Conservation (phyloP, 768 basidiomycete species). For the Crepidotus variabilis region DNA sequence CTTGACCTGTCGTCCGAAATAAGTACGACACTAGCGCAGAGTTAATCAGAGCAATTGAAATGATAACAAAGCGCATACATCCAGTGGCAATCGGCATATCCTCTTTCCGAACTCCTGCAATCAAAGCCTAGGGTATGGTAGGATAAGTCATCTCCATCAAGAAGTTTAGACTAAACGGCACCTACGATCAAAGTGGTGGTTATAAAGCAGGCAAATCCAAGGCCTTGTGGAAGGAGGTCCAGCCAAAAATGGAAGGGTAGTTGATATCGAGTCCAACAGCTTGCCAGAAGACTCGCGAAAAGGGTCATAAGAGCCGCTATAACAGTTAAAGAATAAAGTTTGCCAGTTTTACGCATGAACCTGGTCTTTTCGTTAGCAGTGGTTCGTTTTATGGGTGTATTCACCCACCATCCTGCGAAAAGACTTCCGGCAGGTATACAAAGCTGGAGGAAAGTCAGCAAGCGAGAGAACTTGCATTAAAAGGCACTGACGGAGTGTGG, state of each 20-base stretch:
- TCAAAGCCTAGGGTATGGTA: conserved; percentile 64
- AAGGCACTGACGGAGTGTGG: conserved; percentile 74
- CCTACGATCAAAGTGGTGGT: conserved; percentile 84
- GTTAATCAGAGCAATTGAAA: conserved; percentile 11
- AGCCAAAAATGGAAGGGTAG: conserved; percentile 66
- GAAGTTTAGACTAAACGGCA: conserved; percentile 13
- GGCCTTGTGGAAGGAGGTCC: conserved; percentile 77
- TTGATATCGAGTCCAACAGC: conserved; percentile 63
- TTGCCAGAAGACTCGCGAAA: conserved; percentile 55
- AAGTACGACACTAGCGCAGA: conserved; percentile 75
- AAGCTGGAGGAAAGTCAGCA: conserved; percentile 38
- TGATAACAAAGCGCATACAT: conserved; percentile 44
- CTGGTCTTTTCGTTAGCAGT: conserved; percentile 32
- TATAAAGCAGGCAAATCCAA: conserved; percentile 81
- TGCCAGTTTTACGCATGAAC: conserved; percentile 85
- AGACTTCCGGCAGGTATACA: conserved; percentile 84
- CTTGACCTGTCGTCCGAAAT: conserved; percentile 92
- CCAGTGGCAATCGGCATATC: conserved; percentile 89
- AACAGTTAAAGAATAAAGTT: conserved; percentile 74
- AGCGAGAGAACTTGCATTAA: conserved; percentile 8
- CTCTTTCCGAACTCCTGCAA: conserved; percentile 72
- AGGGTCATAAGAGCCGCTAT: conserved; percentile 58
- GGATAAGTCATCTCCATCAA: conserved; percentile 5
- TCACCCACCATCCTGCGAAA: conserved; percentile 74
- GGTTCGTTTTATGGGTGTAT: conserved; percentile 5